Evolutionary conservation across 2,329 filamentous ascomycete genomes (phyloP), one percentile per base, ranked within the genome.

Genomic region (Knufia petricola): DNA sequence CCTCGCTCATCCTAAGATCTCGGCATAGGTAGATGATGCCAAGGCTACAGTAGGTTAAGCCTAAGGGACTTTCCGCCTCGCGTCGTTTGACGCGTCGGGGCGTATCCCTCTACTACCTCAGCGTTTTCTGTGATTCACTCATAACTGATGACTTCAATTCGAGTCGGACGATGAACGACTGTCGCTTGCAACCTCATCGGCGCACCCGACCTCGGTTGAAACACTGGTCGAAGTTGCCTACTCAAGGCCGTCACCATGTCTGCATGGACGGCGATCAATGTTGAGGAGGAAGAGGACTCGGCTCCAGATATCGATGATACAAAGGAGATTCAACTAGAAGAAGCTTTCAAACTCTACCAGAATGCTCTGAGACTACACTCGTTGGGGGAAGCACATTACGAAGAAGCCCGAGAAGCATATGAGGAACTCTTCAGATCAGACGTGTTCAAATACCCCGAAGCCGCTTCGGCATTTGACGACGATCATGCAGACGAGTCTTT

Each of bases 261-360:
- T 17, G 54, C 50, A 19, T 59, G 57, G 49, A 53, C 54, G 20
- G 56, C 57, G 9, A 45, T 58, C 66, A 98, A 98, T 64, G 79
- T 96, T 68, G 89, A 95, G 67, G 85, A 87, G 8, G 92, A 95
- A 68, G 87, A 94, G 61, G 86, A 87, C 50, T 73, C 84, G 55
- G 88, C 95, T 63, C 87, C 94, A 59, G 89, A 95, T 67, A 73
- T 95, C 61, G 92, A 98, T 64, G 88, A 92, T 60, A 95, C 89
- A 28, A 92, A 90, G 64, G 90, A 96, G 66, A 81, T 98, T 46
- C 89, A 95, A 74, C 90, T 96, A 61, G 92, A 98, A 61, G 92
- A 98, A 69, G 89, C 92, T 41, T 73, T 98, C 53, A 96, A 95
- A 68, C 78, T 90, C 30, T 98, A 95, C 64, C 89, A 96, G 62